Evolutionary conservation across 257 asterid genomes (phyloP).

Genomic region (Schizonepeta tenuifolia): DNA sequence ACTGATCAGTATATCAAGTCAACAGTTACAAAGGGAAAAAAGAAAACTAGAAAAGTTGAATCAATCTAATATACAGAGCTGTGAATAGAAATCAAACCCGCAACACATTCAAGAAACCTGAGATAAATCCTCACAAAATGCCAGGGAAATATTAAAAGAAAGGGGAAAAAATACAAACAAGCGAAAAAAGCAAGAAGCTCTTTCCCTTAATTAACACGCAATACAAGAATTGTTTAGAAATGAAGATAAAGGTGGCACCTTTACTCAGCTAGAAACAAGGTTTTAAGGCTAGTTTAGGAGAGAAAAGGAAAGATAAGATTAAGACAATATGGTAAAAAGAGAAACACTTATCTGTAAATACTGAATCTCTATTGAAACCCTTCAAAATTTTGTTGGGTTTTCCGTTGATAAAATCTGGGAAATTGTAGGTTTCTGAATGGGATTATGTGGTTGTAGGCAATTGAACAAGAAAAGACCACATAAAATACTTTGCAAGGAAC

Average conservation of each 20-base stretch:
- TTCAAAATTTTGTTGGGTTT: conserved; percentile 35
- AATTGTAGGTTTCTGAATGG: conserved; percentile 34
- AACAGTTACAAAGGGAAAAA: not conserved
- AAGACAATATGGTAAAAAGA: conserved; percentile 24
- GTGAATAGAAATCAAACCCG: conserved; percentile 7
- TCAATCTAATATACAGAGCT: conserved; percentile 17
- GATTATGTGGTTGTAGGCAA: conserved; percentile 42
- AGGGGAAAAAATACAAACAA: not conserved
- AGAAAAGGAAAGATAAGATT: conserved; percentile 23
- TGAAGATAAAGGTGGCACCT: conserved; percentile 39
- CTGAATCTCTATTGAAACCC: conserved; percentile 51
- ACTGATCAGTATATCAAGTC: conserved; percentile 14
- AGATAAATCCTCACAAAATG: conserved; percentile 25
- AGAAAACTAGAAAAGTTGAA: conserved; percentile 6
- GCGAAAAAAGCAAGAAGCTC: conserved; percentile 3
- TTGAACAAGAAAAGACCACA: conserved; percentile 36
- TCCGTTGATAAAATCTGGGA: conserved; percentile 37
- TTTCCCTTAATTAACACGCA: conserved; percentile 37
- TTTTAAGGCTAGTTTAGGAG: conserved; percentile 23
- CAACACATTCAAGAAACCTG: conserved; percentile 27
- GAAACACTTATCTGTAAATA: conserved; percentile 47
- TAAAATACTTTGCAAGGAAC: conserved; percentile 34
- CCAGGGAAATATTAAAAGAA: conserved; percentile 13
- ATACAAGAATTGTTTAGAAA: conserved; percentile 23
- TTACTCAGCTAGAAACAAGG: conserved; percentile 45